Evolutionary conservation across 2,329 filamentous ascomycete genomes (phyloP).

Genomic region (Polychaeton citri): DNA sequence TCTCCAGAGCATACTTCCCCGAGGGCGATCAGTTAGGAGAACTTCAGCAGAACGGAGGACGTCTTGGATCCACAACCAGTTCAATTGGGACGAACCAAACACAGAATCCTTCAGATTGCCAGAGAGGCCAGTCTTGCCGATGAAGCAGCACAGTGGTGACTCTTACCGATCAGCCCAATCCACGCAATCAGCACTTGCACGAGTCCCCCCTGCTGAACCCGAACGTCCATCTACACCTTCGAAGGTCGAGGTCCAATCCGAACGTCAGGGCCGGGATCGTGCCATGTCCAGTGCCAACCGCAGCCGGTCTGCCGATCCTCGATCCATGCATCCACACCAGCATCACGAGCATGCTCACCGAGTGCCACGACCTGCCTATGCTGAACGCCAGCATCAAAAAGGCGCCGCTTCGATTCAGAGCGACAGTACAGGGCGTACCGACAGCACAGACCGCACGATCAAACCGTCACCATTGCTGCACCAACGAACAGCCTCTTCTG

Average conservation of each 20-base stretch:
- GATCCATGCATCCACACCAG: constrained; percentile 3
- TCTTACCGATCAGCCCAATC: constrained; percentile 1
- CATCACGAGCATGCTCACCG: constrained; percentile 2
- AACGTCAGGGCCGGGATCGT: background rate
- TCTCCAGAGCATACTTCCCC: constrained; percentile 44
- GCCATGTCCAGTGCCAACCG: constrained; percentile 8
- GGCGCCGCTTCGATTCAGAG: constrained; percentile 18
- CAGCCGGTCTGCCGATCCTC: constrained; percentile 19
- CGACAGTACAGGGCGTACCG: constrained; percentile 27
- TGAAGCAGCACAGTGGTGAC: constrained; percentile 1
- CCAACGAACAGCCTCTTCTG: constrained; percentile 45
- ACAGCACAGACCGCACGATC: constrained; percentile 30
- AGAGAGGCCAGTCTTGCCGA: background rate
- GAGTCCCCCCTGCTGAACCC: background rate
- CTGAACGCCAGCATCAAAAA: constrained; percentile 13
- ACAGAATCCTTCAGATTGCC: constrained; percentile 3
- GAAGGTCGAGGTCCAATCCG: background rate
- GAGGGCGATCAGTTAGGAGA: constrained; percentile 66
- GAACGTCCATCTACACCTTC: background rate
- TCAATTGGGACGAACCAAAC: constrained; percentile 43
- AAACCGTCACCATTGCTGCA: constrained; percentile 27
- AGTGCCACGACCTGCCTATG: constrained; percentile 20
- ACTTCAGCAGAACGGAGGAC: constrained; percentile 48
- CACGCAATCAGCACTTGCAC: constrained; percentile 1
- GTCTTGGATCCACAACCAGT: constrained; percentile 32